Evolutionary conservation across 768 basidiomycete species (phyloP).

Genomic region (Lactifluus volemus): DNA sequence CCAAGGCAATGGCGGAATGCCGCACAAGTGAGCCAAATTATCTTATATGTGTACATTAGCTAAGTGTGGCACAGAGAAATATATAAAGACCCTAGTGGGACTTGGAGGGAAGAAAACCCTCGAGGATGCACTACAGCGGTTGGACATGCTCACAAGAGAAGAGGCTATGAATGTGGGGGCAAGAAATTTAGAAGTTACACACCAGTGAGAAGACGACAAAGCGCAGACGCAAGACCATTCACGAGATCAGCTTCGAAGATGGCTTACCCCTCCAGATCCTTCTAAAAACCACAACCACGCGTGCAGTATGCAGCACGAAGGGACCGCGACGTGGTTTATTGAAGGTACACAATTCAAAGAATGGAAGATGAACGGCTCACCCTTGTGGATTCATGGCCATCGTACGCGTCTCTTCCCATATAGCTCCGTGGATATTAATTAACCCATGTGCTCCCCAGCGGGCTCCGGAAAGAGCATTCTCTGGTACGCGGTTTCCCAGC

Average conservation of each 20-base stretch:
- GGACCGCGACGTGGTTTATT: neutral
- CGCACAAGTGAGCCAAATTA: neutral
- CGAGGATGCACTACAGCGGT: neutral
- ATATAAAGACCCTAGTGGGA: neutral
- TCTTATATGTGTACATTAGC: neutral
- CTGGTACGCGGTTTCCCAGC: neutral
- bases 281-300: neutral
- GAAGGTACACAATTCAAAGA: neutral
- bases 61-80: neutral
- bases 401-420: neutral
- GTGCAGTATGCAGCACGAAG: neutral
- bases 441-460: neutral
- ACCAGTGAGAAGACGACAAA: neutral
- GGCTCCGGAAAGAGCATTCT: neutral
- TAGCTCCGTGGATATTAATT: neutral
- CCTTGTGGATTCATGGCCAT: too few relatives aligned
- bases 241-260: neutral
- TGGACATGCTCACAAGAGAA: neutral
- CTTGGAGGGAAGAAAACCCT: neutral
- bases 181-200: neutral
- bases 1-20: neutral
- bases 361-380: neutral
- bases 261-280: too few relatives aligned
- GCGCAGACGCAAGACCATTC: neutral
- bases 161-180: neutral